Evolutionary conservation across 2,329 filamentous ascomycete species (phyloP), one percentile per base, ranked within the genome.

Genomic region (Biscogniauxia mediterranea): DNA sequence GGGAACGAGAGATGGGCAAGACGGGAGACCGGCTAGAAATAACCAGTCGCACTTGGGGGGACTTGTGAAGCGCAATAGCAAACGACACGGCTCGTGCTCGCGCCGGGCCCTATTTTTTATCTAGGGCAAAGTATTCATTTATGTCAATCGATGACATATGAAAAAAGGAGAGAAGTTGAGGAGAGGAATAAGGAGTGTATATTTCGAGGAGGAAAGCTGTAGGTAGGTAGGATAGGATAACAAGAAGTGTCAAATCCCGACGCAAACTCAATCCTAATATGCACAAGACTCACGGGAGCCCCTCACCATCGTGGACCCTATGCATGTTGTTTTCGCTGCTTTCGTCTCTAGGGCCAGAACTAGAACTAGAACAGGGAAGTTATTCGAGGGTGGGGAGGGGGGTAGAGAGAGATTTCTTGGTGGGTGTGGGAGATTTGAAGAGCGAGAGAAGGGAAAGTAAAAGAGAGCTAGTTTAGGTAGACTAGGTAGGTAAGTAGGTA

Each of bases 1-100:
- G 15, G 50, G 42, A 28, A 46, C 46, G 54, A 38, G 55, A 61
- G 51, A 55, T 54, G 20, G 32, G 57, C 54, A 59, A 23, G 26
- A 55, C 59, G 51, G 17, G 51, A 51, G 52, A 52, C 55, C n/a
- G 57, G 21, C 55, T 46, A 46, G 38, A 46, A 46, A 46, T 46
- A 46, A 17, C 17, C 38, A 46, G 38, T 46, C 38, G 38, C 38
- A 46, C 38, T 46, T 46, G 38, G 38, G 38, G 13, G 38, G 7
- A 32, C 38, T 46, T 46, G 38, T 46, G 38, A 46, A 5, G 2
- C 17, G 23, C 19, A n/a, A 21, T 52, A 52, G 50, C 50, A 52
- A 46, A 52, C 50, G 3, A 17, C 9, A 23, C 20, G 50, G 21
- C 50, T 21, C 50, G 50, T 25, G 50, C 50, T 52, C 17, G 50